Evolutionary conservation across 192 early-diverging fungal species (phyloP).

Genomic region (Coemansia guatemalensis): DNA sequence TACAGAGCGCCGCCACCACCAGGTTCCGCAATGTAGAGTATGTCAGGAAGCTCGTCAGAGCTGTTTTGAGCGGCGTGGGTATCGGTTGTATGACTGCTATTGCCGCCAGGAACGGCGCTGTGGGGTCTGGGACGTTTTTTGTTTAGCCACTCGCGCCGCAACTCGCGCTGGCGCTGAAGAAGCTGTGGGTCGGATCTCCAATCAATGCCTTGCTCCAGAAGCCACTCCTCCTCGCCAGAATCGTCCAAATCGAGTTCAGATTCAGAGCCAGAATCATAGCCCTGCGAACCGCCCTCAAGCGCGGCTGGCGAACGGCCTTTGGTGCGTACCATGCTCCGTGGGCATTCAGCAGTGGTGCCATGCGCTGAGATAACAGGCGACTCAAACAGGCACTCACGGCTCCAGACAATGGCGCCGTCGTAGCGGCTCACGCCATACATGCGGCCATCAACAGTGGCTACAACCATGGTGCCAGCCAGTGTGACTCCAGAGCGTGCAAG

Average conservation of each 20-base stretch:
- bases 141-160: constrained; percentile 35
- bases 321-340: constrained; percentile 43
- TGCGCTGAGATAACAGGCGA: constrained; percentile 1
- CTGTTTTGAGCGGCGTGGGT: background rate
- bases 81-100: background rate
- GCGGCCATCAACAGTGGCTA: constrained; percentile 45
- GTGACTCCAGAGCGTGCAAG: constrained; percentile 34
- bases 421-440: constrained; percentile 47
- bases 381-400: constrained; percentile 29
- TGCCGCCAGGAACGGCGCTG: background rate
- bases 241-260: background rate
- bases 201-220: constrained; percentile 52
- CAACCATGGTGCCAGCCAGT: constrained; percentile 46
- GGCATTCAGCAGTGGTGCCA: constrained; percentile 7
- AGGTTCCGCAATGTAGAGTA: constrained; percentile 50
- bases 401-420: constrained; percentile 48
- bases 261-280: background rate
- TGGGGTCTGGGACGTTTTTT: constrained; percentile 4
- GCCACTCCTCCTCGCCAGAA: constrained; percentile 47
- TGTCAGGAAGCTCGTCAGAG: constrained; percentile 20
- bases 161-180: constrained; percentile 36
- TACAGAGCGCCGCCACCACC: constrained; percentile 51
- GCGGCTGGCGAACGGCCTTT: constrained; percentile 9
- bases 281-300: background rate
- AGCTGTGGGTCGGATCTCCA: constrained; percentile 47